Percentiles rank a stretch among this genome's conserved stretches.
Conservation (phyloP, 768 basidiomycete genomes). For the Ramaria sp. region DNA sequence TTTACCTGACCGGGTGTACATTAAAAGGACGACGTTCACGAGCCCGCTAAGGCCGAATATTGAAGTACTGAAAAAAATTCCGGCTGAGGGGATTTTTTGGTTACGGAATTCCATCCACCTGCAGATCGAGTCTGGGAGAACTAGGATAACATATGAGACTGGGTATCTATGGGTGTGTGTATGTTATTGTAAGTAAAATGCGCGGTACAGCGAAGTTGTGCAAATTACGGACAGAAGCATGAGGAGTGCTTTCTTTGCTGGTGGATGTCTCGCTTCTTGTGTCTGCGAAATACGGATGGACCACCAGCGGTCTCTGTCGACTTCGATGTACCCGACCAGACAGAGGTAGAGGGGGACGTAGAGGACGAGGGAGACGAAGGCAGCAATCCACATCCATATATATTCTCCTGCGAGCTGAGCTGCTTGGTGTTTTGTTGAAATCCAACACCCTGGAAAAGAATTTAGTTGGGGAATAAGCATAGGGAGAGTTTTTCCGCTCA, state of each 20-base stretch:
- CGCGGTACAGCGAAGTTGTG: background rate
- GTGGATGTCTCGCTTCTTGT: too few species aligned
- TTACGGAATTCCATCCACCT: conserved; percentile 27
- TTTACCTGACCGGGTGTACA: conserved; percentile 23
- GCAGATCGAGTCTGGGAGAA: conserved; percentile 29
- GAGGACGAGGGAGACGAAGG: conserved; percentile 22
- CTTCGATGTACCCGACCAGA: conserved; percentile 23
- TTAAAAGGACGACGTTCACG: conserved; percentile 29
- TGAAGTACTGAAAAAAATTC: conserved; percentile 22
- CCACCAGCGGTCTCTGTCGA: conserved; percentile 24
- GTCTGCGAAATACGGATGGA: conserved; percentile 19
- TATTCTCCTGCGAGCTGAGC: conserved; percentile 32
- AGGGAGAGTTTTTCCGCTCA: background rate
- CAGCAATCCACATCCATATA: conserved; percentile 34
- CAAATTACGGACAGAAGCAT: conserved; percentile 7
- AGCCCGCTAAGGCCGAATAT: conserved; percentile 30
- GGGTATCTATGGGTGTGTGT: too few species aligned
- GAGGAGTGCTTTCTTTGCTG: conserved; percentile 9
- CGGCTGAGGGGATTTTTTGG: conserved; percentile 18
- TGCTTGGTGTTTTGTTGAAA: conserved; percentile 20
- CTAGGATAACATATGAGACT: conserved; percentile 24
- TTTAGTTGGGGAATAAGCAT: background rate
- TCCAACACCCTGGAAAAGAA: conserved; percentile 29
- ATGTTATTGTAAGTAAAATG: too few species aligned
- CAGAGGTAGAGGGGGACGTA: conserved; percentile 30